Percentiles rank a stretch among this genome's conserved stretches.
Conservation (phyloP, 169 alveolate species). For the Plasmodium gonderi region DNA sequence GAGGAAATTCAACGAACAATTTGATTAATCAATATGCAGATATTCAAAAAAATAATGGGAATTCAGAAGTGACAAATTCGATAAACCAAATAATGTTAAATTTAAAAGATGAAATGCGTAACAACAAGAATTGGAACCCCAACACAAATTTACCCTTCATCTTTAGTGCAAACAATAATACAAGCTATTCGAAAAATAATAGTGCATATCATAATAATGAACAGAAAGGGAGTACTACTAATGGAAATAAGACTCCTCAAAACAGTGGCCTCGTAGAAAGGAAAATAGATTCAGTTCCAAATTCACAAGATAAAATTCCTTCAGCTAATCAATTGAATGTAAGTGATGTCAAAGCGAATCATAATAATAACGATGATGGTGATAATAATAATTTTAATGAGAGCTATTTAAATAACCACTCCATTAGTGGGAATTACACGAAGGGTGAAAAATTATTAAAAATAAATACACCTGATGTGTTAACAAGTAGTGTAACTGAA, state of each 20-base stretch:
- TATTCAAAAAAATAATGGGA: background rate
- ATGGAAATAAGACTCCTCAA: background rate
- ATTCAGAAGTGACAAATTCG: background rate
- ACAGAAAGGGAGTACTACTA: background rate
- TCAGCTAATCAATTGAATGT: background rate
- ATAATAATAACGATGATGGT: background rate
- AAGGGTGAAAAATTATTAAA: background rate
- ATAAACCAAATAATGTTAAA: conserved; percentile 26
- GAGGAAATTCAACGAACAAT: background rate
- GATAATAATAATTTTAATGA: background rate
- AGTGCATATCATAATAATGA: background rate
- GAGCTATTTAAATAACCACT: no score
- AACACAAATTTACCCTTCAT: background rate
- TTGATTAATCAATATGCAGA: background rate
- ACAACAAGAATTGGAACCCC: background rate
- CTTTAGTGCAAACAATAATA: background rate
- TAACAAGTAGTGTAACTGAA: background rate
- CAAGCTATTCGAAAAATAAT: background rate
- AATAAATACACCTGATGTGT: background rate
- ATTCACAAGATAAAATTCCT: background rate
- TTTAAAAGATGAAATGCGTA: conserved; percentile 21
- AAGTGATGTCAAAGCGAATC: background rate
- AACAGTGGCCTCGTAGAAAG: background rate
- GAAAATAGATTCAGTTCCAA: background rate
- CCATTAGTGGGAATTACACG: background rate